Conservation (phyloP, 371 early-diverging fungal genomes). For the Mucor ambiguus region DNA sequence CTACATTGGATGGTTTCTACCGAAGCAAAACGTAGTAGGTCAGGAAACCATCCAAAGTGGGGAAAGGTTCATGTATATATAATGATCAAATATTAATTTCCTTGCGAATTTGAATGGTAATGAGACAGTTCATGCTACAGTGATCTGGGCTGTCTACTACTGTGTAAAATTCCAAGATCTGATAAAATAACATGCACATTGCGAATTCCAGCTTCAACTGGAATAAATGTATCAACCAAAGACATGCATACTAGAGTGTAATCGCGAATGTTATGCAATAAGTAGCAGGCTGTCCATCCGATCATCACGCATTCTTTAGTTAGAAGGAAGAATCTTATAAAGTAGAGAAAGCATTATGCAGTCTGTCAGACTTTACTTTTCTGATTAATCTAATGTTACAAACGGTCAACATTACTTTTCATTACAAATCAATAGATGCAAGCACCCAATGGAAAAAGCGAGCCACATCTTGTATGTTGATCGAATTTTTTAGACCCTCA, state of each 20-base stretch:
- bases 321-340: no score
- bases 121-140: no score
- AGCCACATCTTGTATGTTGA: not conserved
- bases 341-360: not conserved
- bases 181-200: not conserved
- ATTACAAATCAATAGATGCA: not conserved
- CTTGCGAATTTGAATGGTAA: no score
- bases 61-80: no score
- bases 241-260: not conserved
- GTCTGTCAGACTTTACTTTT: not conserved
- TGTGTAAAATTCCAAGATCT: not conserved
- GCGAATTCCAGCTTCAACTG: not conserved
- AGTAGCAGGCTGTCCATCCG: not conserved
- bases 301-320: not conserved
- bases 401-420: not conserved
- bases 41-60: no score
- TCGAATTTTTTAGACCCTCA: not conserved
- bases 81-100: no score
- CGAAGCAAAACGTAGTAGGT: no score
- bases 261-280: not conserved
- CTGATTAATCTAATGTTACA: not conserved
- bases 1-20: no score
- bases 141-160: no score
- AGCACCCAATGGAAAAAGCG: not conserved
- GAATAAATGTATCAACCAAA: not conserved